These are phyloP conservation scores for Staphylotrichum longicolle DNA, from an alignment of 495 filamentous ascomycete genomes.

Conservation along the genomic window DNA sequence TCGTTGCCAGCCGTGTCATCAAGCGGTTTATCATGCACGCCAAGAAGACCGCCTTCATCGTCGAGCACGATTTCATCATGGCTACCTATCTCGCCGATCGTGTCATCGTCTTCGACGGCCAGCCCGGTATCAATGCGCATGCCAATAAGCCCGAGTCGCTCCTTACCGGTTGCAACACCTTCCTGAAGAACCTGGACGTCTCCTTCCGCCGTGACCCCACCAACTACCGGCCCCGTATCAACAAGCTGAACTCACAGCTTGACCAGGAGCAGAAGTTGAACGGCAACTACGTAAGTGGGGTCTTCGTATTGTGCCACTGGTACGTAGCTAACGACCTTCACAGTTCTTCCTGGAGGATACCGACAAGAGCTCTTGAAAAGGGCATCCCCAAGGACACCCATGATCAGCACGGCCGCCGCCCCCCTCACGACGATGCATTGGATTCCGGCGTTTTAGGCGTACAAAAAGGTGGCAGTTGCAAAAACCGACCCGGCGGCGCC, in stretches of 20 bases:
- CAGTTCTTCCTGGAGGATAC: conserved; percentile 87
- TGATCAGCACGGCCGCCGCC: conserved; percentile 29
- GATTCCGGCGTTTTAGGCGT: conserved; percentile 46
- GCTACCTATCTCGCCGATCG: conserved; percentile 93
- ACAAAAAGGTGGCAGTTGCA: conserved; percentile 34
- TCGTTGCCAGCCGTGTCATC: conserved; percentile 92
- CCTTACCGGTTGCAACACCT: conserved; percentile 93
- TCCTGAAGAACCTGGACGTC: conserved; percentile 92
- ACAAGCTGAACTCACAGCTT: conserved; percentile 91
- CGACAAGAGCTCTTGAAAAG: conserved; percentile 65
- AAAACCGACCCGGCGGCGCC: conserved; percentile 33
- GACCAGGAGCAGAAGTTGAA: conserved; percentile 94
- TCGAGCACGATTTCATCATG: conserved; percentile 99
- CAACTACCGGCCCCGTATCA: conserved; percentile 95
- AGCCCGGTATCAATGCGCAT: conserved; percentile 81
- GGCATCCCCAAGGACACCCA: conserved; percentile 43
- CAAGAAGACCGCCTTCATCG: conserved; percentile 98
- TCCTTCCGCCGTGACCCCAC: conserved; percentile 97
- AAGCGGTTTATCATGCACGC: conserved; percentile 99
- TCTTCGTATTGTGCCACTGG: conserved; percentile 6
- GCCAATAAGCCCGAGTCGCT: conserved; percentile 89
- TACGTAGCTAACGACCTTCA: conserved; percentile 19
- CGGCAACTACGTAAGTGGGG: conserved; percentile 79
- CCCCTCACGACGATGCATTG: conserved; percentile 38
- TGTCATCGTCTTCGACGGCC: conserved; percentile 96